Evolutionary conservation across 164 flowering plant genomes (phyloP), one percentile per base, ranked within the genome.

Genomic region (Stephania cephalantha): DNA sequence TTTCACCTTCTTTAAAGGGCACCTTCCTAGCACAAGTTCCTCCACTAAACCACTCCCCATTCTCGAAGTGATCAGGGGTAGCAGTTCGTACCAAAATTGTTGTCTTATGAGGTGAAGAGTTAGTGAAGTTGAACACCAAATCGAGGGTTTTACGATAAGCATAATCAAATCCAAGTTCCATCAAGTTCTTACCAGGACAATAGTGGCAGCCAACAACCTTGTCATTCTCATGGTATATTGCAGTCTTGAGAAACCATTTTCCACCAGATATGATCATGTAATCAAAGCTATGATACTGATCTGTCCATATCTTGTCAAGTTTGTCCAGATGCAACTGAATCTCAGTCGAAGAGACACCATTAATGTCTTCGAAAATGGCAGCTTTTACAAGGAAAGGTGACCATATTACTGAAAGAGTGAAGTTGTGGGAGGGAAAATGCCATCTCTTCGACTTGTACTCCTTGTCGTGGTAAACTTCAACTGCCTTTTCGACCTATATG

Each of bases 31-130:
- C 72, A 75, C 98, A 96, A 46, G 83, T 89, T 13, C 99, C 99
- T 63, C 98, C 99, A n/a, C 78, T 89, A 75, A 73, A 81, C 99
- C 98, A 95, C 73, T 89, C 91, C 29, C 97, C 98, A 72, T 85
- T 84, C 83, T 90, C 96, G 77, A 95, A 96, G 78, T 96, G 99
- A 79, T 92, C 96, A 0, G 99, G 98, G 1, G 97, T 92, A 45
- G 87, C 79, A 1, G 97, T 89, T 73, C 97, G 77, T 70, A 88
- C 87, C 76, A 94, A 81, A 30, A 87, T 74, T 66, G 64, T 13
- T 0, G 83, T 89, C 67, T 79, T 88, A 75, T 89, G 90, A n/a
- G 81, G 79, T 22, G 97, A 87, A 1, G 73, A 70, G 4, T 71
- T 63, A 25, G 89, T 78, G 75, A 81, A 91, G 77, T 83, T 71